Conservation (phyloP, 352 stramenopile species). For the Pythium aquatile region DNA sequence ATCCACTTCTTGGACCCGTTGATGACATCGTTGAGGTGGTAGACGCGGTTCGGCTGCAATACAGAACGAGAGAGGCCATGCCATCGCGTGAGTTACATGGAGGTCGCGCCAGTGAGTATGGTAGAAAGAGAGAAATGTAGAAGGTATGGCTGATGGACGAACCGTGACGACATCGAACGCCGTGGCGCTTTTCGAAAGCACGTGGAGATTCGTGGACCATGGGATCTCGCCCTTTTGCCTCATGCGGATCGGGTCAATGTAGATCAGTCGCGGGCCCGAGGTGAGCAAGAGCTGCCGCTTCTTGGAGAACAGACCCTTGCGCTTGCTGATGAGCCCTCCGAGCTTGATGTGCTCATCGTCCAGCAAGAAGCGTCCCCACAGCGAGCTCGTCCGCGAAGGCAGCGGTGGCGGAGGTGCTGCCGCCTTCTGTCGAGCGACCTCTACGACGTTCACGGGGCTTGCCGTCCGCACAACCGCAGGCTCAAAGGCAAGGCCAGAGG, state of each 20-base stretch:
- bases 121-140: not conserved
- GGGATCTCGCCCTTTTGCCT: conserved; percentile 89
- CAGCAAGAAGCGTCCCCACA: conserved; percentile 86
- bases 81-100: not conserved
- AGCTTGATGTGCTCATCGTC: conserved; percentile 89
- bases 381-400: conserved; percentile 67
- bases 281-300: conserved; percentile 87
- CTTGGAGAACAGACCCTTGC: conserved; percentile 88
- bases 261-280: conserved; percentile 84
- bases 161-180: conserved; percentile 88
- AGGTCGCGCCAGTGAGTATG: not conserved
- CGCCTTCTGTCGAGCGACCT: conserved; percentile 77
- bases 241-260: conserved; percentile 90
- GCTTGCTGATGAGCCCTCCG: conserved; percentile 83
- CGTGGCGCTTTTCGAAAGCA: conserved; percentile 81
- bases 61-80: not conserved
- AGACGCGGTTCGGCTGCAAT: conserved; percentile 77
- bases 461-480: conserved; percentile 39
- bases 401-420: conserved; percentile 50
- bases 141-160: conserved; percentile 1
- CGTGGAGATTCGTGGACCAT: conserved; percentile 84
- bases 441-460: conserved; percentile 61
- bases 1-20: conserved; percentile 91
- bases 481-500: conserved; percentile 72
- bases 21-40: conserved; percentile 86